Conservation (phyloP, 371 early-diverging fungal species). For the Chytridium lagenaria region DNA sequence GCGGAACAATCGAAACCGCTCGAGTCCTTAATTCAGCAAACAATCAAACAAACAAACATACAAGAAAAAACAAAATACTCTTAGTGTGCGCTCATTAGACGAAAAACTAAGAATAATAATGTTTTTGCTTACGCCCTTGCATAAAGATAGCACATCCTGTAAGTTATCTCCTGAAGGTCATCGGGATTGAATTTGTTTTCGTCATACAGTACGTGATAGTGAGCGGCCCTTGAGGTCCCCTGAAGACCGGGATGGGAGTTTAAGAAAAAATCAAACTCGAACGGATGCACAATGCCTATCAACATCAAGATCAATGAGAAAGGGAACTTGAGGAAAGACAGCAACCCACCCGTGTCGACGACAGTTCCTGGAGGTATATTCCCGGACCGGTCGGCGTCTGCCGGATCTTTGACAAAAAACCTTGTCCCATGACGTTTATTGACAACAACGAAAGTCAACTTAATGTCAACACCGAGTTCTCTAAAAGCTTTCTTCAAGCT, state of each 20-base stretch:
- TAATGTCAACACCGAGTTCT: conserved; percentile 39
- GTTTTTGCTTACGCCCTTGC: conserved; percentile 31
- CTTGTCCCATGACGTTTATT: conserved; percentile 76
- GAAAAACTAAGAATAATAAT: too few species aligned
- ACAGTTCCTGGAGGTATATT: conserved; percentile 69
- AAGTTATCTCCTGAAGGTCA: conserved; percentile 79
- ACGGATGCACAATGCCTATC: conserved; percentile 35
- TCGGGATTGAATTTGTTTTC: conserved; percentile 83
- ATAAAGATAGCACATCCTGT: conserved; percentile 87
- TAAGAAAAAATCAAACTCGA: conserved; percentile 82
- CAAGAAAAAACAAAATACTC: background rate
- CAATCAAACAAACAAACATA: background rate
- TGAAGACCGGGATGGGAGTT: conserved; percentile 90
- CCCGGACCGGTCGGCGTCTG: conserved; percentile 53
- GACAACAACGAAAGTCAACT: conserved; percentile 68
- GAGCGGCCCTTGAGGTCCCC: conserved; percentile 50
- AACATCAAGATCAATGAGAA: conserved; percentile 9
- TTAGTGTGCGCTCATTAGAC: too few species aligned
- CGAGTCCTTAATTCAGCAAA: conserved; percentile 45
- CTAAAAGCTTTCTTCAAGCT: conserved; percentile 44
- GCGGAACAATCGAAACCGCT: conserved; percentile 74
- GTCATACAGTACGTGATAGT: conserved; percentile 74
- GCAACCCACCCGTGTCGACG: conserved; percentile 60
- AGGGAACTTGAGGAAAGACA: conserved; percentile 43
- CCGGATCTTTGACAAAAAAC: conserved; percentile 54